Evolutionary conservation across 2,329 filamentous ascomycete genomes (phyloP).

Genomic region (Chaetomium sp.): DNA sequence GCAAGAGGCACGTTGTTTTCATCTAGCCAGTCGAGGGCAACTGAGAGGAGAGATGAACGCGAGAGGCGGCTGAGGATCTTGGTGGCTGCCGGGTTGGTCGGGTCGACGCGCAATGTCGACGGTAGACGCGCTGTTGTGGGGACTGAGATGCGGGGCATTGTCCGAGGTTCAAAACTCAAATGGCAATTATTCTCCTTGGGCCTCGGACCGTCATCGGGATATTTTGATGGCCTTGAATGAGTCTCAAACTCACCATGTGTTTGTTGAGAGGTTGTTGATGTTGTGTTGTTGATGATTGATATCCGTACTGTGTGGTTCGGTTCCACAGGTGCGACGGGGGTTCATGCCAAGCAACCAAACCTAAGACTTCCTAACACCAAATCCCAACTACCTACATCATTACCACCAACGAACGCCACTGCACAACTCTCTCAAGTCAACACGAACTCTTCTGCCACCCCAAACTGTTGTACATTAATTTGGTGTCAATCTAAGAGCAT

Average conservation of each 20-base stretch:
- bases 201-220: neutral
- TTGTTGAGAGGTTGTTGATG: neutral
- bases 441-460: no score
- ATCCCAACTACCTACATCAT: no score
- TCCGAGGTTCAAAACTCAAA: neutral
- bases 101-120: slow-evolving; percentile 68
- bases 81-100: slow-evolving; percentile 63
- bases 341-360: no score
- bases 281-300: neutral
- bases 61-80: slow-evolving; percentile 72
- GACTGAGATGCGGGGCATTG: slow-evolving; percentile 60
- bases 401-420: no score
- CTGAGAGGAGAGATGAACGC: slow-evolving; percentile 68
- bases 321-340: neutral
- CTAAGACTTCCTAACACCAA: no score
- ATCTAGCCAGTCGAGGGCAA: slow-evolving; percentile 78
- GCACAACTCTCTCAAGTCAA: no score
- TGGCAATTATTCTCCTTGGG: neutral
- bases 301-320: neutral
- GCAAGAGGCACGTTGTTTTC: slow-evolving; percentile 63
- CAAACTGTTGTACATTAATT: no score
- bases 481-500: no score
- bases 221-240: neutral
- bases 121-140: slow-evolving; percentile 72
- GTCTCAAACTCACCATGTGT: neutral